Conservation (phyloP, 768 basidiomycete genomes). For the Trametes punicea region DNA sequence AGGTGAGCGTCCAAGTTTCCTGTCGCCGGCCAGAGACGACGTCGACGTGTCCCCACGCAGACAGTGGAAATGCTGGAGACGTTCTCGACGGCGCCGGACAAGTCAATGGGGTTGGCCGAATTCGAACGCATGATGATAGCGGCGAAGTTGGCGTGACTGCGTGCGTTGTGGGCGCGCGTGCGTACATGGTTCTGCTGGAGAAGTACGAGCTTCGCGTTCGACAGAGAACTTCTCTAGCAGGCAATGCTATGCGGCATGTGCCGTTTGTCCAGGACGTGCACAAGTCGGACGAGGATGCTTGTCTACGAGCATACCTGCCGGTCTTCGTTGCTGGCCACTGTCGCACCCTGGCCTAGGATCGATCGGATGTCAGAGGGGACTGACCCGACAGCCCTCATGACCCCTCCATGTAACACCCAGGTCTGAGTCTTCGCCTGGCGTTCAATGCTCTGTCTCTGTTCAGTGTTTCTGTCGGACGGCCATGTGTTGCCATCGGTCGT, state of each 20-base stretch:
- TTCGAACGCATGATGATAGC: slow-evolving; percentile 75
- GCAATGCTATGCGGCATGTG: not conserved
- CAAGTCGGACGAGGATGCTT: no score
- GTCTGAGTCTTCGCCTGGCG: no score
- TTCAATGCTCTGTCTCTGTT: no score
- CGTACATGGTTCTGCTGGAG: not conserved
- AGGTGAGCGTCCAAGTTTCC: slow-evolving; percentile 44
- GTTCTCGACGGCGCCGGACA: slow-evolving; percentile 69
- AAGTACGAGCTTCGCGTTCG: no score
- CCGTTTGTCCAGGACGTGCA: no score
- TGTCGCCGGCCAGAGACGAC: not conserved
- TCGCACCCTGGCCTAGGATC: no score
- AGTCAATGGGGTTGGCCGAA: slow-evolving; percentile 62
- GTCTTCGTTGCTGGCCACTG: no score
- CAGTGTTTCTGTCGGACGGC: not conserved
- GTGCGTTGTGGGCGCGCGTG: not conserved
- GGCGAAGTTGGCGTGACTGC: slow-evolving; percentile 48
- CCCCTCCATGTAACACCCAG: no score
- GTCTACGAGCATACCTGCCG: no score
- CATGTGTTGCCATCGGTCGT: not conserved
- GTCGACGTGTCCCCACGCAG: slow-evolving; percentile 36
- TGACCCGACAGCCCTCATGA: no score
- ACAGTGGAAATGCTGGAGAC: slow-evolving; percentile 77
- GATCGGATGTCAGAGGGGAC: no score
- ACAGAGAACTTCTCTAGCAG: not conserved